Evolutionary conservation across 1,284 basidiomycete genomes (phyloP).

Genomic region (Marasmius tenuissimus): DNA sequence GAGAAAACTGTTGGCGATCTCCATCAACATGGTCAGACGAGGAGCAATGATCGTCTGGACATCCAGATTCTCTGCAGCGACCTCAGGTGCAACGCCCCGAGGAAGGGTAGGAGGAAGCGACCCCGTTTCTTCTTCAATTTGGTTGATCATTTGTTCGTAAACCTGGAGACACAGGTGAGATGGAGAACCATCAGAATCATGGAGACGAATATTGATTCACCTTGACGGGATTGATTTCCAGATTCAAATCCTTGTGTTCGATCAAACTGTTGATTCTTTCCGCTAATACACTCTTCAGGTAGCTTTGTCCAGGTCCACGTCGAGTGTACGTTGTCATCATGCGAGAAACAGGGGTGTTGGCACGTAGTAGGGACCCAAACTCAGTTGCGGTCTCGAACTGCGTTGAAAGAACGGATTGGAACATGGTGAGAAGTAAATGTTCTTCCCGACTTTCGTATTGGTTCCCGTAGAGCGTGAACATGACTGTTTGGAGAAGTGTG

Average conservation of each 20-base stretch:
- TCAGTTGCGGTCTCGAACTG: constrained; percentile 99
- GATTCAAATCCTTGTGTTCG: constrained; percentile 96
- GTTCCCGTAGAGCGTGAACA: constrained; percentile 99
- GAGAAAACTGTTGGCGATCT: constrained; percentile 97
- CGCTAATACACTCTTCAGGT: constrained; percentile 94
- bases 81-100: constrained; percentile 88
- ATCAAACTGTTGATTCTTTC: constrained; percentile 98
- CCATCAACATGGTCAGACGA: constrained; percentile 96
- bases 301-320: constrained; percentile 95
- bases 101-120: constrained; percentile 88
- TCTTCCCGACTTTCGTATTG: constrained; percentile 99
- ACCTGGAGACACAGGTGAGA: constrained; percentile 47
- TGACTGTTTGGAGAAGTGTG: constrained; percentile 98
- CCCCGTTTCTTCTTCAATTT: constrained; percentile 96
- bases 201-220: constrained; percentile 39
- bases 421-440: constrained; percentile 98
- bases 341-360: constrained; percentile 97
- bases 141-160: constrained; percentile 98
- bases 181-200: not conserved
- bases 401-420: constrained; percentile 95
- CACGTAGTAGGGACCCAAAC: constrained; percentile 94
- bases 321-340: constrained; percentile 99
- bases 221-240: constrained; percentile 99
- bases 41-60: constrained; percentile 98
- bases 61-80: constrained; percentile 90